Evolutionary conservation across 163 green algal species (phyloP).

Genomic region (Chlorella variabilis): DNA sequence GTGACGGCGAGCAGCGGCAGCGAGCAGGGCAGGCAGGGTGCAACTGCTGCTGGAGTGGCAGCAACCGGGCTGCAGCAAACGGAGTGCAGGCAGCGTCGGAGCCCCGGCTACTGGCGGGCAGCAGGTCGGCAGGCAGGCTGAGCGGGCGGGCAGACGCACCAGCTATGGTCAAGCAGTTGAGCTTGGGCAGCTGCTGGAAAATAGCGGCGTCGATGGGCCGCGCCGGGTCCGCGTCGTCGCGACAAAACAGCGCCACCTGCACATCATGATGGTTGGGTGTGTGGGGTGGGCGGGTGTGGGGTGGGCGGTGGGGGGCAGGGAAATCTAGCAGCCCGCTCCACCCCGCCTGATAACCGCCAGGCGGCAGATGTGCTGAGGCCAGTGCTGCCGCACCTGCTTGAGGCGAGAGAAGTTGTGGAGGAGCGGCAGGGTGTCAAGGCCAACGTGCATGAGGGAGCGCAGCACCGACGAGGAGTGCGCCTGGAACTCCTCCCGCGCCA

Average conservation of each 20-base stretch:
- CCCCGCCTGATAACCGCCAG: too few species aligned
- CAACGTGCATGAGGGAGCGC: slow-evolving; percentile 21
- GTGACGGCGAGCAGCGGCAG: too few species aligned
- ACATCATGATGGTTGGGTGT: too few species aligned
- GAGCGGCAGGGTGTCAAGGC: background rate
- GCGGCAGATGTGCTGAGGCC: too few species aligned
- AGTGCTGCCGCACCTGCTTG: slow-evolving; percentile 28
- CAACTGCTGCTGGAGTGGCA: too few species aligned
- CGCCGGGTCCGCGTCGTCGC: background rate
- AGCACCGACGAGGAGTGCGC: slow-evolving; percentile 1
- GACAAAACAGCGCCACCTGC: slow-evolving; percentile 15
- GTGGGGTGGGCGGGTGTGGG: too few species aligned
- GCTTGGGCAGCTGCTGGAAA: slow-evolving; percentile 36
- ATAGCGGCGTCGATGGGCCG: background rate
- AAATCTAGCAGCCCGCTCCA: too few species aligned
- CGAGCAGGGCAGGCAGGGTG: background rate
- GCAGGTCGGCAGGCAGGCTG: background rate
- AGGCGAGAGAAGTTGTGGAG: slow-evolving; percentile 6
- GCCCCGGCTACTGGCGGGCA: too few species aligned
- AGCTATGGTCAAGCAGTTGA: slow-evolving; percentile 33
- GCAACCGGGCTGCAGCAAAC: too few species aligned
- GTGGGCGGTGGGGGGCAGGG: too few species aligned
- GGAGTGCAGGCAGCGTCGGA: too few species aligned
- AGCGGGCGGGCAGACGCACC: background rate
- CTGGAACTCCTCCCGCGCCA: background rate